phyloP scores from a whole-genome alignment of 305 asterid genomes.

The Caryopteris hybrid region DNA sequence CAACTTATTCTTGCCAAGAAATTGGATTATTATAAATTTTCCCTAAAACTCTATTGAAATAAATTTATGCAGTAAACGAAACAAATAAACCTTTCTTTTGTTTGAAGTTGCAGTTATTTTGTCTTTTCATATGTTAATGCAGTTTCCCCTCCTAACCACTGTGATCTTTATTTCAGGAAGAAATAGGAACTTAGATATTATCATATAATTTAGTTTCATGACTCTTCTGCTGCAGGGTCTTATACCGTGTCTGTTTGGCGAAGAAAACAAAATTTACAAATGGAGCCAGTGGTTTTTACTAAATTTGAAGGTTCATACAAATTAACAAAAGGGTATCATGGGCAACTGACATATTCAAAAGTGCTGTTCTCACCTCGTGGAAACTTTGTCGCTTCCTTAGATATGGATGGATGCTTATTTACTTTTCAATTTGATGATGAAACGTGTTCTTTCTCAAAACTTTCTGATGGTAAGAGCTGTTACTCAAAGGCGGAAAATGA shows the following conservation, averaged over 20 bases:
- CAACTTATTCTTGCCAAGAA: slow-evolving; percentile 16
- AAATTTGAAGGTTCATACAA: slow-evolving; percentile 65
- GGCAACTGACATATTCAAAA: slow-evolving; percentile 59
- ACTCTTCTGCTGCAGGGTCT: slow-evolving; percentile 49
- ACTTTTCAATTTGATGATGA: slow-evolving; percentile 64
- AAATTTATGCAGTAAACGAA: background rate
- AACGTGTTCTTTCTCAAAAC: slow-evolving; percentile 39
- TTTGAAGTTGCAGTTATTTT: slow-evolving; percentile 2
- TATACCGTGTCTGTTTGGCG: slow-evolving; percentile 67
- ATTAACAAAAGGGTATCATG: slow-evolving; percentile 35
- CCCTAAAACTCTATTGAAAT: background rate
- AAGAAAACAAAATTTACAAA: slow-evolving; percentile 38
- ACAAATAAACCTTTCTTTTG: background rate
- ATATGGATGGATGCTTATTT: slow-evolving; percentile 59
- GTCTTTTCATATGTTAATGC: background rate
- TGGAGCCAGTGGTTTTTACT: slow-evolving; percentile 49
- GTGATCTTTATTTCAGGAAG: slow-evolving; percentile 12
- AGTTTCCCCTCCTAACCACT: background rate
- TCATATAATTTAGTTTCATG: slow-evolving; percentile 4
- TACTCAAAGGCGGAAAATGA: slow-evolving; percentile 27
- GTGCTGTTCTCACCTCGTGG: slow-evolving; percentile 76
- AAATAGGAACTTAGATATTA: background rate
- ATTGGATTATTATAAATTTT: background rate
- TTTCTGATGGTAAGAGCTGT: slow-evolving; percentile 33
- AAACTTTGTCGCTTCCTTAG: slow-evolving; percentile 66